Evolutionary conservation across 495 filamentous ascomycete genomes (phyloP), one percentile per base, ranked within the genome.

Genomic region (Cercophora samala): DNA sequence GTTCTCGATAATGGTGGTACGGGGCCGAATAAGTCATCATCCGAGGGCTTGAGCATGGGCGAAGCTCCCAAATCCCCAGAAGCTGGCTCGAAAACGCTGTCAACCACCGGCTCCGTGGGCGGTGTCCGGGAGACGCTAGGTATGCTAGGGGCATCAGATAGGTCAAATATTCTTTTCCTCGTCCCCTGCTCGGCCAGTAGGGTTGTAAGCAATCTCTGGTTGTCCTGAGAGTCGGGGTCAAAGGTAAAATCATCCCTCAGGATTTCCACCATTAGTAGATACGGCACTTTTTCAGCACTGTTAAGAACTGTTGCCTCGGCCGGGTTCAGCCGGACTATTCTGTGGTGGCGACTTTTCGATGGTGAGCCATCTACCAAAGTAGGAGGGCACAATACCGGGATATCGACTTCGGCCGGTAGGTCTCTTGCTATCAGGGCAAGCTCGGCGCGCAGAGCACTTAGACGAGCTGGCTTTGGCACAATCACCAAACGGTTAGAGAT

Each of bases 271-370:
- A 92, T 91, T 6, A 92, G 79, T 23, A 92, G 71, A 73, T 90
- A 92, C 8, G 90, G 90, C 18, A 92, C 90, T 69, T 90, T 87
- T 70, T 92, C 90, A 8, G 90, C 90, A 69, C 90, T 92, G 74
- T 92, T 92, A 60, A 92, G 71, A 51, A 91, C 90, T 4, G 89
- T 91, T 18, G 89, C 87, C 76, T 92, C 90, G 11, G 90, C 89
- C 46, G 90, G 90, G 73, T 91, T 92, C 32, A 92, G 78, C 46
- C 90, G 83, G 23, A 92, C 90, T 51, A 92, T 87, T 29, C 90
- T 86, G 73, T 92, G 90, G 69, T 92, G 90, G 37, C 82, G 81
- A 64, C 89, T 91, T 65, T 83, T 84, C 11, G 85, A 80, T 5
- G 88, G 84, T 4, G 82, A 81, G 15, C 87, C 88, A 76, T 88